Evolutionary conservation across 768 basidiomycete genomes (phyloP).

Genomic region (Nidularia sp.): DNA sequence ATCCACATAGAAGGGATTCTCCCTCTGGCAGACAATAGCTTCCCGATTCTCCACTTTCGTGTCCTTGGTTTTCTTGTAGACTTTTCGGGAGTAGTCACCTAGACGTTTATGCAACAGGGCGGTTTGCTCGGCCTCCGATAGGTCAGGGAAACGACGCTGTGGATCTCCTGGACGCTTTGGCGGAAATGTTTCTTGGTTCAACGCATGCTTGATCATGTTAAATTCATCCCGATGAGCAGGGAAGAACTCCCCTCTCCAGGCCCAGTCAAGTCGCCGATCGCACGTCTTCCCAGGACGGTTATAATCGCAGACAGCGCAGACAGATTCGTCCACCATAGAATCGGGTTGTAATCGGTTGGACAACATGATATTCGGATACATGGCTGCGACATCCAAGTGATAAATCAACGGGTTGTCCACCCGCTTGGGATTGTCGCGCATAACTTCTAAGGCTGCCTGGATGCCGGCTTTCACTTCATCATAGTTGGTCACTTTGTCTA

Average conservation of each 20-base stretch:
- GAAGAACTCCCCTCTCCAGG: slow-evolving; percentile 98
- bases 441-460: slow-evolving; percentile 69
- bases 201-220: slow-evolving; percentile 97
- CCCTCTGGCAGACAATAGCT: slow-evolving; percentile 93
- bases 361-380: slow-evolving; percentile 99
- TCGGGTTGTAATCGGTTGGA: slow-evolving; percentile 98
- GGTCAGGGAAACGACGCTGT: slow-evolving; percentile 77
- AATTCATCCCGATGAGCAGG: slow-evolving; percentile 96
- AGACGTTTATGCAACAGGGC: slow-evolving; percentile 93
- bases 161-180: slow-evolving; percentile 70
- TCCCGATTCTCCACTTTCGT: slow-evolving; percentile 92
- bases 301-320: slow-evolving; percentile 97
- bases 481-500: slow-evolving; percentile 91
- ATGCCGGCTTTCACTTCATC: slow-evolving; percentile 87
- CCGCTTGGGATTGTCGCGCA: slow-evolving; percentile 90
- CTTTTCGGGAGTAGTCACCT: slow-evolving; percentile 97
- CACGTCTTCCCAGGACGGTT: slow-evolving; percentile 95
- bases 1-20: slow-evolving; percentile 99
- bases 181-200: slow-evolving; percentile 93
- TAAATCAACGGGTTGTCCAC: slow-evolving; percentile 94
- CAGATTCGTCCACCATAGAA: slow-evolving; percentile 94
- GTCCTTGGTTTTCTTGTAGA: slow-evolving; percentile 98
- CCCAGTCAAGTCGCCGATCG: slow-evolving; percentile 92
- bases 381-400: slow-evolving; percentile 97
- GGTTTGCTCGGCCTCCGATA: slow-evolving; percentile 82